Base-by-base conservation (phyloP, 495 filamentous ascomycete species). In the Xylaria intraflava region DNA sequence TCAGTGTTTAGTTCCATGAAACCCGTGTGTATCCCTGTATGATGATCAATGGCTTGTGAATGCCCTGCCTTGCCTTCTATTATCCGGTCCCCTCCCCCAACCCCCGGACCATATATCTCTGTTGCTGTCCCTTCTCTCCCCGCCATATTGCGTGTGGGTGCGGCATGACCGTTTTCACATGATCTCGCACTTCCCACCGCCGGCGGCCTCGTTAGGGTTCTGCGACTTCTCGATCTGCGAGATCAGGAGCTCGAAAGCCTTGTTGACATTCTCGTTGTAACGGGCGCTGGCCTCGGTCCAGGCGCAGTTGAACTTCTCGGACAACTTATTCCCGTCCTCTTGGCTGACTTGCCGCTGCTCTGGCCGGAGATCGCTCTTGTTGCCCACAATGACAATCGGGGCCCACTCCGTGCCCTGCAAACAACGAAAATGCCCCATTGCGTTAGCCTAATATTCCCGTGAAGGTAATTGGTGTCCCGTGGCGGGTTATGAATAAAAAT, bases 201-300 rank as follows among this genome's bases (percentile, higher is more conserved):
- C 85, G 9, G 88, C 68, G 0, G 89, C 85, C 73, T 94, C 87
- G 47, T 80, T 82, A 2, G 94, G 93, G 68, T 95, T 95, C 70
- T 96, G 88, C 4, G 82, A 81, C 70, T 95, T 96, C 73, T 99
- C 94, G 52, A 99, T 86, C 74, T 97, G 86, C 38, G 81, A 87
- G 61, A 99, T 91, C 75, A 97, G 87, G 46, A 94, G 77, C 68
- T 97, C 92, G 65, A 99, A 99, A 8, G 92, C 88, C 67, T 88
- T 90, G 55, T 72, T 73, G 23, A 99, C 94, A 69, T 97, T 96
- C 77, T 89, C 88, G 65, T 95, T 87, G 69, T 93, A 89, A 43
- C 92, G 81, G 22, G 93, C 93, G 61, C 88, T 93, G 35, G 92
- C 90, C 72, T 99, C 93, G 17, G 91, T 96, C 77, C 88, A 96